These are phyloP conservation scores for Imleria badia DNA, from an alignment of 768 basidiomycete genomes.

Conservation along the genomic window DNA sequence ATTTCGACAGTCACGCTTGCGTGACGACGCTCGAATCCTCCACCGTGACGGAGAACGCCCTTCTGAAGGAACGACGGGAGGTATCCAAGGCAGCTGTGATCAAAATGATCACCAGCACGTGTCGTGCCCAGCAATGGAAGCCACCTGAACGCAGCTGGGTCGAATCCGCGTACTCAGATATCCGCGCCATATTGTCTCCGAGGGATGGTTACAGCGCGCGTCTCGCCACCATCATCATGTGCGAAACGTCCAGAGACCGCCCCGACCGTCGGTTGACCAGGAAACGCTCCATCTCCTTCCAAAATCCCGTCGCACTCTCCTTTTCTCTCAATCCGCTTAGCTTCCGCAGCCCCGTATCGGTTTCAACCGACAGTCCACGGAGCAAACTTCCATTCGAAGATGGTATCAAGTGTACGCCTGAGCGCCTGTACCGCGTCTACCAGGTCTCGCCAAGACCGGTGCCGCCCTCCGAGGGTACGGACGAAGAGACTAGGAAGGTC, in stretches of 20 bases:
- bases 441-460: slow-evolving; percentile 16
- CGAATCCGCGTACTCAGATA: slow-evolving; percentile 26
- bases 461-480: background rate
- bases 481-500: slow-evolving; percentile 8
- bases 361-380: slow-evolving; percentile 14
- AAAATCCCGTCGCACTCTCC: slow-evolving; percentile 20
- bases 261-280: background rate
- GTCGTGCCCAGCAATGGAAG: slow-evolving; percentile 27
- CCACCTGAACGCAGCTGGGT: slow-evolving; percentile 27
- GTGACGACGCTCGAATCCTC: slow-evolving; percentile 30
- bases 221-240: slow-evolving; percentile 24
- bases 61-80: slow-evolving; percentile 18
- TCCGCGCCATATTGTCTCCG: slow-evolving; percentile 25
- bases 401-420: slow-evolving; percentile 2
- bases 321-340: slow-evolving; percentile 9
- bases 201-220: slow-evolving; percentile 1
- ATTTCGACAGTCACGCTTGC: slow-evolving; percentile 32
- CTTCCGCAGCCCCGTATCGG: slow-evolving; percentile 24
- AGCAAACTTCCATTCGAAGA: slow-evolving; percentile 24
- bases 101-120: slow-evolving; percentile 20
- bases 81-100: slow-evolving; percentile 24
- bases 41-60: slow-evolving; percentile 9
- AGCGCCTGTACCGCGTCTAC: slow-evolving; percentile 21
- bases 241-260: slow-evolving; percentile 14
- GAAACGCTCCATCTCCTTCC: slow-evolving; percentile 25